Evolutionary conservation across 176 grass and related monocot genomes (phyloP).

Genomic region (Otatea glauca): DNA sequence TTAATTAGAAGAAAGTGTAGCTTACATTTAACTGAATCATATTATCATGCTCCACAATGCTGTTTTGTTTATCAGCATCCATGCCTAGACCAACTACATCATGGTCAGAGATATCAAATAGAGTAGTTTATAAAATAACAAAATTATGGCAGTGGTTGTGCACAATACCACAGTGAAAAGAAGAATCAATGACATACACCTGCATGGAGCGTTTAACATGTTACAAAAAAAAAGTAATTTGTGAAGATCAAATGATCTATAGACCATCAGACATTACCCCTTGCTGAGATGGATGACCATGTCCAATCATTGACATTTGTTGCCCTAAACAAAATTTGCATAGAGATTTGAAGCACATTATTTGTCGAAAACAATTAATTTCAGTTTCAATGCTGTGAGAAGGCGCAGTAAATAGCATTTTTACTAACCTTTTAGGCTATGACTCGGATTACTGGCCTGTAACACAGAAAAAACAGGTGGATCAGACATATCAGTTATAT

Average conservation of each 20-base stretch:
- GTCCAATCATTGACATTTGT: slow-evolving; percentile 28
- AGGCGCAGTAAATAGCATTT: not conserved
- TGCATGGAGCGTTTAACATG: slow-evolving; percentile 21
- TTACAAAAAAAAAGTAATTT: slow-evolving; percentile 12
- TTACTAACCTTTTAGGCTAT: slow-evolving; percentile 27
- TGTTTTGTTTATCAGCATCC: slow-evolving; percentile 18
- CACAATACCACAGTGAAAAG: slow-evolving; percentile 37
- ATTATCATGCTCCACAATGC: slow-evolving; percentile 19
- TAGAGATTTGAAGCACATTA: slow-evolving; percentile 18
- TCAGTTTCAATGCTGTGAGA: not conserved
- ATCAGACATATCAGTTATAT: not conserved
- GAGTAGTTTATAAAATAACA: not conserved
- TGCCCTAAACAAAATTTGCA: slow-evolving; percentile 26
- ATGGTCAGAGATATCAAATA: slow-evolving; percentile 10
- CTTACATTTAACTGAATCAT: slow-evolving; percentile 51
- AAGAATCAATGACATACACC: slow-evolving; percentile 32
- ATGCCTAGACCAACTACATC: slow-evolving; percentile 3
- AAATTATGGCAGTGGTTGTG: not conserved
- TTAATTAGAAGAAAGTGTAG: not conserved
- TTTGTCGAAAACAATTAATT: not conserved
- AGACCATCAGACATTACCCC: slow-evolving; percentile 11
- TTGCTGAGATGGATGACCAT: slow-evolving; percentile 36
- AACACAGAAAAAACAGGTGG: slow-evolving; percentile 5
- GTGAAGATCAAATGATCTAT: not conserved
- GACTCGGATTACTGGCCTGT: not conserved